Evolutionary conservation across 208 protist genomes (phyloP), one percentile per base, ranked within the genome.

Genomic region (Tritrichomonas foetus): DNA sequence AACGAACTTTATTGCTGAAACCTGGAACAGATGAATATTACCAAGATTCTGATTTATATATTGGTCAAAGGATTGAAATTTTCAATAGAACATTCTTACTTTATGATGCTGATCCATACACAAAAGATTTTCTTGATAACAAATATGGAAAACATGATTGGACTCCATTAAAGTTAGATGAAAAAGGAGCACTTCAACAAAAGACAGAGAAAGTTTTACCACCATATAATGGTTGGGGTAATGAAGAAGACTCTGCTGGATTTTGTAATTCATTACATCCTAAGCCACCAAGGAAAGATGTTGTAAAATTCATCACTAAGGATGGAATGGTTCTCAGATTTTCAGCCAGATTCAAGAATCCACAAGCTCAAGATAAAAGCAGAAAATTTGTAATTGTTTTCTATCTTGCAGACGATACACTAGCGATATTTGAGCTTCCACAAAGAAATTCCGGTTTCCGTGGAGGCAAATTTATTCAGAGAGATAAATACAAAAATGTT

Each of bases 41-140:
- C 41, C 13, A 22, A 69, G 50, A 93, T 30, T 16, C 47, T 49
- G 82, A 93, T 66, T 50, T 93, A 30, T 39, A 39, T 20, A 94
- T 99, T 80, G 98, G 98, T 20, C 94, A 94, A 94, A 94, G 94
- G 33, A 78, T 99, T 72, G 82, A 95, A 16, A 94, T 98, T 47
- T 98, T 97, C 74, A 97, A 96, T 44, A 82, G 97, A 49, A 95
- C 95, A 22, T 98, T 98, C 95, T 94, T 96, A 36, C 94, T 99
- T 84, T 97, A 98, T 30, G 97, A 98, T 96, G 98, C 97, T 95
- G 98, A 99, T 95, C 95, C 95, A 36, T 97, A 96, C 78, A 99
- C 98, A 33, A 96, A 97, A 27, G 72, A 94, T 36, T 98, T 98
- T 95, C 96, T 96, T 72, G 96, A 97, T 39, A 30, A 55, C 5